Conservation (phyloP, 345 rosid genomes). For the Salix exigua region DNA sequence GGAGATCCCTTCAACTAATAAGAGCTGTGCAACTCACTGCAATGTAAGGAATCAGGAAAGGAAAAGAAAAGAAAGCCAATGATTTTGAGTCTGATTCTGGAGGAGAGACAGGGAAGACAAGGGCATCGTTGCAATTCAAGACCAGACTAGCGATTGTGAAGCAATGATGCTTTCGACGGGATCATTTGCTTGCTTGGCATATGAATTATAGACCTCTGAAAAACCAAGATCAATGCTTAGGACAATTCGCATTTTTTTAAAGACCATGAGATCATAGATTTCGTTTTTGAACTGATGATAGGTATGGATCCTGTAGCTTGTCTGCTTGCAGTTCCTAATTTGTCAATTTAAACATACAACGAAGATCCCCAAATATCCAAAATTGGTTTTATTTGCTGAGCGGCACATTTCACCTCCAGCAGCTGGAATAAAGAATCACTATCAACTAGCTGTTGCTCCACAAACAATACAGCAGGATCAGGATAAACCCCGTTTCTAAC, state of each 20-base stretch:
- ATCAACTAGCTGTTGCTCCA: constrained; percentile 10
- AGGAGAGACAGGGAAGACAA: no score
- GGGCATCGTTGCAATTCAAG: no score
- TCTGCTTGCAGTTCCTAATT: neutral
- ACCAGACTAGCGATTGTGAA: no score
- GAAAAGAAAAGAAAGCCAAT: no score
- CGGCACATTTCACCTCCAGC: constrained; percentile 16
- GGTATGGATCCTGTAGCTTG: neutral
- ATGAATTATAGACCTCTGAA: neutral
- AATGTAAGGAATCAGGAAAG: neutral
- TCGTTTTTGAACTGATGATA: no score
- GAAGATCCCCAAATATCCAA: constrained; percentile 4
- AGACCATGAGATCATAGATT: no score
- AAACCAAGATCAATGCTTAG: neutral
- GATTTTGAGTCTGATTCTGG: no score
- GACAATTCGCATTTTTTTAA: neutral
- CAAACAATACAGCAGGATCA: constrained; percentile 34
- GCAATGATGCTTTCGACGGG: no score
- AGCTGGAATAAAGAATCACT: constrained; percentile 27
- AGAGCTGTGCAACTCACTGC: neutral
- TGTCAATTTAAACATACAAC: neutral
- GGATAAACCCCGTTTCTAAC: constrained; percentile 1
- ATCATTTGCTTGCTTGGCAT: neutral
- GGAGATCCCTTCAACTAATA: neutral
- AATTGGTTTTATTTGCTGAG: constrained; percentile 37